Evolutionary conservation across 148 eudicot genomes (phyloP).

Genomic region (Cornus suecica): DNA sequence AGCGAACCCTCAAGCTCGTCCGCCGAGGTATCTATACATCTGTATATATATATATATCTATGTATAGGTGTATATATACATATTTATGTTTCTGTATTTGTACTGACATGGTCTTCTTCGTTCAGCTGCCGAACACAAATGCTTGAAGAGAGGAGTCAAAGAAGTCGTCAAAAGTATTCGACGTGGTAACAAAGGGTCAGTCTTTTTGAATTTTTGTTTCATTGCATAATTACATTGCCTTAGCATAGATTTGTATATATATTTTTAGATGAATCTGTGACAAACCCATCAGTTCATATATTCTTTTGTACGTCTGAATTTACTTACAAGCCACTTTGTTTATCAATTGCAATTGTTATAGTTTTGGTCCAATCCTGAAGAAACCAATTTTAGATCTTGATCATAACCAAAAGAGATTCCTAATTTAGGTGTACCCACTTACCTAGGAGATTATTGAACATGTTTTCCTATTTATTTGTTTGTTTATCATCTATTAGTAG

Average conservation of each 20-base stretch:
- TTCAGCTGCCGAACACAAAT: slow-evolving; percentile 88
- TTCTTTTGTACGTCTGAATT: background rate
- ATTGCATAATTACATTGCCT: no score
- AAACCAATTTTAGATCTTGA: no score
- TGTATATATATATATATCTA: background rate
- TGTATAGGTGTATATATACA: no score
- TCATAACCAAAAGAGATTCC: no score
- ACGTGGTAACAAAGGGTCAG: slow-evolving; percentile 87
- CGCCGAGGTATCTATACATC: slow-evolving; percentile 49
- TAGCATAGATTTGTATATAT: background rate
- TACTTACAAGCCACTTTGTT: background rate
- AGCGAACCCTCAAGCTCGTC: slow-evolving; percentile 80
- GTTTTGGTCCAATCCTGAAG: background rate
- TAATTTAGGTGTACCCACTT: no score
- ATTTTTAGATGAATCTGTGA: background rate
- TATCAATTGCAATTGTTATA: no score
- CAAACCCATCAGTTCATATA: background rate
- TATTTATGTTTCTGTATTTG: background rate
- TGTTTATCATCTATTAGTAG: no score
- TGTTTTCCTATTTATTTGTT: background rate
- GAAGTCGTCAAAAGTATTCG: slow-evolving; percentile 94
- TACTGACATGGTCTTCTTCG: background rate
- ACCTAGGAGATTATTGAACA: background rate
- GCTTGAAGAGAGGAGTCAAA: slow-evolving; percentile 95
- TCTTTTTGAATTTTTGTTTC: background rate